phyloP scores from a whole-genome alignment of 352 stramenopile genomes.

The Phytopythium chamaehyphon region DNA sequence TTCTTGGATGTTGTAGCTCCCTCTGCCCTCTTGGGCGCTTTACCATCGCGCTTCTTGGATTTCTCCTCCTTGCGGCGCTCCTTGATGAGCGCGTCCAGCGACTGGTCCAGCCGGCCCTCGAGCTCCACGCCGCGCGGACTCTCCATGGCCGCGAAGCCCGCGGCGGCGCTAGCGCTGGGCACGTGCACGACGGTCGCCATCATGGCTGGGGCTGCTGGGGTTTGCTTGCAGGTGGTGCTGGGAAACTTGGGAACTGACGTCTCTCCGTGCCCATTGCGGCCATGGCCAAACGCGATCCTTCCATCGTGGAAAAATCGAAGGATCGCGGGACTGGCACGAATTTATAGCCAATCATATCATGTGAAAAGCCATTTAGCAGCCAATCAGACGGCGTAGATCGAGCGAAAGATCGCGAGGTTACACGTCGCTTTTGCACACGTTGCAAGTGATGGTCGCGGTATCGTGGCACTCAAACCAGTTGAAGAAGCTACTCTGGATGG shows the following conservation, averaged over 20 bases:
- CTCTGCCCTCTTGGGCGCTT: conserved; percentile 20
- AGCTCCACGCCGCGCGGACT: conserved; percentile 30
- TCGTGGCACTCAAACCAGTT: too few relatives aligned
- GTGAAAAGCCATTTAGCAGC: background rate
- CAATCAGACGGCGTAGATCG: conserved; percentile 19
- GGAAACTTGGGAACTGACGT: conserved; percentile 10
- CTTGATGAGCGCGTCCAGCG: conserved; percentile 68
- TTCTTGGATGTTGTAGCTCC: too few relatives aligned
- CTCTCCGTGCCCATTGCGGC: too few relatives aligned
- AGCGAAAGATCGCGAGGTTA: conserved; percentile 24
- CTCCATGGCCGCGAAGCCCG: background rate
- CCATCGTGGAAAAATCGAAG: conserved; percentile 1
- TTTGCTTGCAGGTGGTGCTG: background rate
- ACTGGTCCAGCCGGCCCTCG: conserved; percentile 37
- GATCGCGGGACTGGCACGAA: background rate
- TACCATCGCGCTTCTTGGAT: conserved; percentile 37
- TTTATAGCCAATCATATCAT: conserved; percentile 7
- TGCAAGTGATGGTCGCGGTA: too few relatives aligned
- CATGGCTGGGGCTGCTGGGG: background rate
- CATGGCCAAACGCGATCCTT: conserved; percentile 5
- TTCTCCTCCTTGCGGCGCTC: conserved; percentile 59
- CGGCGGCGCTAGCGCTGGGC: conserved; percentile 7
- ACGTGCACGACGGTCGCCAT: conserved; percentile 19
- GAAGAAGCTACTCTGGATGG: too few relatives aligned
- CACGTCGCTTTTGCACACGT: too few relatives aligned